Evolutionary conservation across 805 yeast species (phyloP).

Genomic region (Clavispora phyllophila): DNA sequence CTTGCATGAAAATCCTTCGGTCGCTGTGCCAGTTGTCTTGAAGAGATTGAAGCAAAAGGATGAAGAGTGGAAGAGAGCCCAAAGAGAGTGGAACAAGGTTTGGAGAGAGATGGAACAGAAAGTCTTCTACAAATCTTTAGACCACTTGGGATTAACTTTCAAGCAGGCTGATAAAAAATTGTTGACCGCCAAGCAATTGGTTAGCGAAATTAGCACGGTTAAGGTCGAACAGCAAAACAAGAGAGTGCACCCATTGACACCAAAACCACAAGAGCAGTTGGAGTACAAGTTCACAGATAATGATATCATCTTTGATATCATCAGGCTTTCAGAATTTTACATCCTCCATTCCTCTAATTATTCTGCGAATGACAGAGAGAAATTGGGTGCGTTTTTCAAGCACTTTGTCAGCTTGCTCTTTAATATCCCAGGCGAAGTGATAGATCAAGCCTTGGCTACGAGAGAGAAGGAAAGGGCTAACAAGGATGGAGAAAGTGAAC

Average conservation of each 20-base stretch:
- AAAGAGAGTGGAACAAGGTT: conserved; percentile 96
- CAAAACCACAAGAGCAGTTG: conserved; percentile 74
- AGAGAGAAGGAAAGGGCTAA: conserved; percentile 17
- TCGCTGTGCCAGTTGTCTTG: conserved; percentile 90
- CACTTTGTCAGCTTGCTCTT: conserved; percentile 72
- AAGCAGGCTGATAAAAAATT: conserved; percentile 94
- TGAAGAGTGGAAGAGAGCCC: conserved; percentile 98
- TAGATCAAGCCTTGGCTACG: conserved; percentile 36
- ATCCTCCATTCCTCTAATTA: conserved; percentile 66
- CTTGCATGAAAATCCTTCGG: conserved; percentile 88
- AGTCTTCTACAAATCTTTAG: conserved; percentile 87
- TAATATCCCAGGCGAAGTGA: conserved; percentile 45
- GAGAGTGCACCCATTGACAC: conserved; percentile 78
- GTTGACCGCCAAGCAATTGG: conserved; percentile 81
- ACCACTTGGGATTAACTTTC: conserved; percentile 92
- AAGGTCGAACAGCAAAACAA: conserved; percentile 89
- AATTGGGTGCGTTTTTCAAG: conserved; percentile 64
- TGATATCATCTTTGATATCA: conserved; percentile 68
- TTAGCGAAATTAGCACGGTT: conserved; percentile 87
- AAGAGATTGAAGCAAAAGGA: conserved; percentile 94
- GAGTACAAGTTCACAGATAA: conserved; percentile 60
- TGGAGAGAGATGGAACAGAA: conserved; percentile 99
- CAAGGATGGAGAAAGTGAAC: conserved; percentile 10
- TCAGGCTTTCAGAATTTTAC: conserved; percentile 61
- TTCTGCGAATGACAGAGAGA: conserved; percentile 76